These are phyloP conservation scores for Xylariaceae sp. DNA, from an alignment of 2,329 filamentous ascomycete species.

Conservation along the genomic window DNA sequence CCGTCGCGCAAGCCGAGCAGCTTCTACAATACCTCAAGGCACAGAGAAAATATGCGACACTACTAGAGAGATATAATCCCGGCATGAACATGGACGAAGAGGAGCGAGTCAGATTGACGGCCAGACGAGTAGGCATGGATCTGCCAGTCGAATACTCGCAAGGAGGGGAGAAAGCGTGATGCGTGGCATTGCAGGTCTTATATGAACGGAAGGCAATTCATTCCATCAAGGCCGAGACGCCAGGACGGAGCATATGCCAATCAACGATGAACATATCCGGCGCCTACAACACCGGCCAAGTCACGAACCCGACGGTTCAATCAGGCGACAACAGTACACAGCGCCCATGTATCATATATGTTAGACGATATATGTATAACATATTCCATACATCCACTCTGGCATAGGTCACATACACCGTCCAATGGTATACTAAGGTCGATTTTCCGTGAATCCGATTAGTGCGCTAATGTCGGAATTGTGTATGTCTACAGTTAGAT, in stretches of 20 bases:
- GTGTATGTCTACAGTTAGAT: too few relatives aligned
- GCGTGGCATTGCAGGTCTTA: background rate
- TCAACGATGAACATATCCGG: background rate
- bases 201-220: background rate
- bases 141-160: constrained; percentile 66
- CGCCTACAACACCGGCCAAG: background rate
- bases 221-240: background rate
- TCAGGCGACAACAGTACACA: background rate
- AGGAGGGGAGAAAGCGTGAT: constrained; percentile 1
- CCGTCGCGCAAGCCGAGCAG: constrained; percentile 68
- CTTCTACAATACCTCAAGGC: constrained; percentile 78
- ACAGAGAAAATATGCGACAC: constrained; percentile 79
- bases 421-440: background rate
- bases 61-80: constrained; percentile 92
- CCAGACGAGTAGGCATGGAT: constrained; percentile 87
- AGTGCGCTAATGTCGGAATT: too few relatives aligned
- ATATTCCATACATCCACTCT: background rate
- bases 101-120: constrained; percentile 81
- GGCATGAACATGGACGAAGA: constrained; percentile 86
- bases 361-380: background rate
- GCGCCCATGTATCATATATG: background rate
- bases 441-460: background rate
- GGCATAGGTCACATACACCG: background rate
- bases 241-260: background rate
- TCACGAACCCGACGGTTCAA: background rate